These are phyloP conservation scores for Wickerhamiella spandovensis DNA, from an alignment of 805 yeast genomes.

Conservation along the genomic window DNA sequence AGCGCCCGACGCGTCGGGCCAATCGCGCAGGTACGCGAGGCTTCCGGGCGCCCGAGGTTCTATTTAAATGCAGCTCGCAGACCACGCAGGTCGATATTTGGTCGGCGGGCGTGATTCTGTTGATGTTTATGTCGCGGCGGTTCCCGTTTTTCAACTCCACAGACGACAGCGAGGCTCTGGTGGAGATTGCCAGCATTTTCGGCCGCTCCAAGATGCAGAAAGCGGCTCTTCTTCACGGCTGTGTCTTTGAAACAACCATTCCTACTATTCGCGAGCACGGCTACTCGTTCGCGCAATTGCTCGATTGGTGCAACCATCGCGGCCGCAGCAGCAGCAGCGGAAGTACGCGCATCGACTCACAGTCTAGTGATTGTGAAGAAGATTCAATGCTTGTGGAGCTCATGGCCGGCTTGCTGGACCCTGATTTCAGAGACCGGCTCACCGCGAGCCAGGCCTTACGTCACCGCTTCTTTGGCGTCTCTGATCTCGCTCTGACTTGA, in stretches of 20 bases:
- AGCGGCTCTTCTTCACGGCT: conserved; percentile 76
- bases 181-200: conserved; percentile 70
- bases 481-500: too few species aligned
- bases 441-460: conserved; percentile 52
- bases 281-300: conserved; percentile 29
- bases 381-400: conserved; percentile 8
- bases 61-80: conserved; percentile 76
- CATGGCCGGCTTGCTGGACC: conserved; percentile 41
- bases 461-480: conserved; percentile 40
- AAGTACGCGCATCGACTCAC: background rate
- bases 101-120: conserved; percentile 82
- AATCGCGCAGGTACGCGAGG: conserved; percentile 97
- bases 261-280: conserved; percentile 36
- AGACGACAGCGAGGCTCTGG: conserved; percentile 83
- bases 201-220: conserved; percentile 61
- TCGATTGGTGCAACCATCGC: conserved; percentile 22
- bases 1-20: conserved; percentile 79
- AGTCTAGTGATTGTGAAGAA: conserved; percentile 2
- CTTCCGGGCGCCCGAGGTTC: conserved; percentile 86
- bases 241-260: conserved; percentile 61
- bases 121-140: conserved; percentile 63
- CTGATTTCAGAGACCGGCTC: conserved; percentile 58
- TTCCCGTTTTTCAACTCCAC: conserved; percentile 91
- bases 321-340: background rate
- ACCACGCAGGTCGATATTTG: conserved; percentile 73